Evolutionary conservation across 805 yeast species (phyloP).

Genomic region (Teunomyces lycoperdinae): DNA sequence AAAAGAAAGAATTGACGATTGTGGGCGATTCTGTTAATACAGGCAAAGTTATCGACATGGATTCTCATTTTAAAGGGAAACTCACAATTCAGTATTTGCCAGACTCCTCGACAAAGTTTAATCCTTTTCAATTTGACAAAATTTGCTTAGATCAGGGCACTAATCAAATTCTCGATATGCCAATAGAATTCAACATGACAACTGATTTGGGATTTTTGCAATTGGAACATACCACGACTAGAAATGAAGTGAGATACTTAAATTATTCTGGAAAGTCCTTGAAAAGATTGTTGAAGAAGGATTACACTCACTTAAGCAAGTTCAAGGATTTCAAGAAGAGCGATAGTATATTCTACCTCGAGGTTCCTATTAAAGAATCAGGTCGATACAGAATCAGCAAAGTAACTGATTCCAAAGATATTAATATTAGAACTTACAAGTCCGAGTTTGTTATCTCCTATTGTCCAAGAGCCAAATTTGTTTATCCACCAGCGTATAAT

Average conservation of each 20-base stretch:
- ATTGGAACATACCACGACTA: constrained; percentile 57
- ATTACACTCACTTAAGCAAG: constrained; percentile 28
- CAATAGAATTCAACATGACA: constrained; percentile 79
- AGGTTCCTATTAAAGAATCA: constrained; percentile 61
- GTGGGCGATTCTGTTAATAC: constrained; percentile 46
- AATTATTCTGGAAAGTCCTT: constrained; percentile 61
- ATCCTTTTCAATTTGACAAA: constrained; percentile 62
- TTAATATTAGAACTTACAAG: constrained; percentile 57
- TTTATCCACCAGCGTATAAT: constrained; percentile 27
- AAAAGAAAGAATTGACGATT: constrained; percentile 49
- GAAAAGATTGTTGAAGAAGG: constrained; percentile 30
- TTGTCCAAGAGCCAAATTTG: constrained; percentile 73
- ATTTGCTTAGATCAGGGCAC: constrained; percentile 53
- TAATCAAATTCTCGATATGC: constrained; percentile 44
- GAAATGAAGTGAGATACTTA: constrained; percentile 42
- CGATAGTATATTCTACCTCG: constrained; percentile 53
- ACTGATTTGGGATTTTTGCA: constrained; percentile 66
- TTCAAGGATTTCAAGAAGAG: constrained; percentile 23
- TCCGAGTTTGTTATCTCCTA: constrained; percentile 64
- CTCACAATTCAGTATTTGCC: constrained; percentile 87
- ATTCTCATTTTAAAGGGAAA: constrained; percentile 76
- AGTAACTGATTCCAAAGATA: constrained; percentile 63
- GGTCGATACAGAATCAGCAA: constrained; percentile 74
- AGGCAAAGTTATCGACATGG: constrained; percentile 39
- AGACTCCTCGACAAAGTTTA: constrained; percentile 81